phyloP scores from a whole-genome alignment of 805 yeast genomes.

The Cyberlindnera meyerae region DNA sequence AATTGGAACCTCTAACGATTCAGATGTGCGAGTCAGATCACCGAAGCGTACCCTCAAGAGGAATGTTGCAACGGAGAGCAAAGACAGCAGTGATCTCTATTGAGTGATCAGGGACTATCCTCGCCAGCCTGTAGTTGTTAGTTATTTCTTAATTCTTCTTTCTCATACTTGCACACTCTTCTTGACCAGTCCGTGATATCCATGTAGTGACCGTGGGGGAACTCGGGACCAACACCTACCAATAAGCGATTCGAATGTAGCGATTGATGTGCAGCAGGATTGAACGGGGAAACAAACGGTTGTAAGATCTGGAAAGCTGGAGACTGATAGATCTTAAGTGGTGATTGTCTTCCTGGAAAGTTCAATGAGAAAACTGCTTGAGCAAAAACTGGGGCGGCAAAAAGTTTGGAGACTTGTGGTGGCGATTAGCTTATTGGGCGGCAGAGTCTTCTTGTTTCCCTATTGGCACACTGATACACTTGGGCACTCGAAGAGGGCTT shows the following conservation, averaged over 20 bases:
- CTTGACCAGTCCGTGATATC: constrained; percentile 1
- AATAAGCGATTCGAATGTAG: constrained; percentile 11
- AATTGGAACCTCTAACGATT: no score
- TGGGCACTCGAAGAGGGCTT: constrained; percentile 24
- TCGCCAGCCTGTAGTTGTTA: constrained; percentile 4
- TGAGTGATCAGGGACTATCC: constrained; percentile 1
- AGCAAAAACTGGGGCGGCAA: not conserved
- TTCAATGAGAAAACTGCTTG: not conserved
- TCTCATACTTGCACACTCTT: constrained; percentile 18
- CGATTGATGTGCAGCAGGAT: not conserved
- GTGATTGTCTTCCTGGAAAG: not conserved
- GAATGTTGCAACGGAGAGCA: no score
- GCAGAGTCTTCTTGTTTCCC: constrained; percentile 14
- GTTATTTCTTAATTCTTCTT: constrained; percentile 5
- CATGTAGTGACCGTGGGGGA: constrained; percentile 1
- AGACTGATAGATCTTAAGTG: constrained; percentile 4
- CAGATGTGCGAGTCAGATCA: constrained; percentile 1
- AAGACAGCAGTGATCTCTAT: no score
- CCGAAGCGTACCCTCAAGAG: no score
- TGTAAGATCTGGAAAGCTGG: constrained; percentile 7
- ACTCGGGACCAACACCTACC: constrained; percentile 5
- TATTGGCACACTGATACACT: constrained; percentile 13
- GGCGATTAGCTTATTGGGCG: constrained; percentile 14
- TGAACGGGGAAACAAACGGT: not conserved
- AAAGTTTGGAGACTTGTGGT: constrained; percentile 11